Percentiles rank a stretch among this genome's conserved stretches.
Conservation (phyloP, 192 early-diverging fungal genomes). For the Globomyces pollinis-pini region DNA sequence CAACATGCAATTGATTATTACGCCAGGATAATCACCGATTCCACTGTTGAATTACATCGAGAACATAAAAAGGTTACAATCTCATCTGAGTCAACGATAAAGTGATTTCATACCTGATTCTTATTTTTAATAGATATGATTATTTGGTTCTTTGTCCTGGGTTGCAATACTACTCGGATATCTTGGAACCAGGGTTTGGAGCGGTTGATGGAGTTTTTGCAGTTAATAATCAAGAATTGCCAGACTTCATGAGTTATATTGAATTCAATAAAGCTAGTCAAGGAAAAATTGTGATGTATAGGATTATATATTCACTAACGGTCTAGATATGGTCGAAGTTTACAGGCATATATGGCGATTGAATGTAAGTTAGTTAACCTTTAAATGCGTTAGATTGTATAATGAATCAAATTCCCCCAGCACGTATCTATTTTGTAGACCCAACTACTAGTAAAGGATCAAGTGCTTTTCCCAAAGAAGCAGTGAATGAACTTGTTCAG, state of each 20-base stretch:
- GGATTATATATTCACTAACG: background rate
- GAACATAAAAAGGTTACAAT: conserved; percentile 26
- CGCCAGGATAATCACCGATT: conserved; percentile 23
- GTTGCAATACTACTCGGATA: conserved; percentile 28
- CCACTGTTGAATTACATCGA: conserved; percentile 30
- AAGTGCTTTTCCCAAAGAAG: conserved; percentile 7
- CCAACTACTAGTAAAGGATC: conserved; percentile 11
- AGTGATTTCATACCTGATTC: no score
- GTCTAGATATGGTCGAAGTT: conserved; percentile 31
- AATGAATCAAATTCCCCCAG: background rate
- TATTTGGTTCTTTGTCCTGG: conserved; percentile 43
- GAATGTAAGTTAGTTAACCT: conserved; percentile 21
- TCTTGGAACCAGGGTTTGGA: conserved; percentile 18
- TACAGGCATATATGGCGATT: conserved; percentile 39
- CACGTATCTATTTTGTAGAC: background rate
- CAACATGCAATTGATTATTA: conserved; percentile 38
- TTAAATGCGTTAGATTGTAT: background rate
- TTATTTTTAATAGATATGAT: conserved; percentile 44
- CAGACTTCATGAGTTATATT: background rate
- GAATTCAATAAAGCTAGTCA: background rate
- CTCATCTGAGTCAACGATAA: conserved; percentile 12
- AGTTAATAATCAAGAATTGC: conserved; percentile 7
- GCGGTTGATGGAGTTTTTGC: conserved; percentile 22
- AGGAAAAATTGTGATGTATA: background rate
- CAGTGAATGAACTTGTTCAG: conserved; percentile 14